Percentiles rank a stretch among this genome's conserved stretches.
These are phyloP conservation scores for Oryza nivara DNA, from an alignment of 176 grass and related monocot genomes.

Conservation along the genomic window DNA sequence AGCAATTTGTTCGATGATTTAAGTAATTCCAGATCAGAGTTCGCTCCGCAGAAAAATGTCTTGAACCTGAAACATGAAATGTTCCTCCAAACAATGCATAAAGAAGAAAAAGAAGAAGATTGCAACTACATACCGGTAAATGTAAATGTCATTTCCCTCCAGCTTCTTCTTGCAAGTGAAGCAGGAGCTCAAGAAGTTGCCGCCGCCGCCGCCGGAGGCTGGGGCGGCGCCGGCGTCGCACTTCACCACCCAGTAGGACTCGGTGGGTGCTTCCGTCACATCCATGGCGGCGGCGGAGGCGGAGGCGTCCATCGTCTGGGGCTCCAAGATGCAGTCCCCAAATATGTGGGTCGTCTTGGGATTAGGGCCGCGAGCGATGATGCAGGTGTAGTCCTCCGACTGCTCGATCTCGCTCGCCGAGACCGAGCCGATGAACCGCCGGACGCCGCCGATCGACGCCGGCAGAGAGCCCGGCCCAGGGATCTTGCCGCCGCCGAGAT, in stretches of 20 bases:
- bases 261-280: constrained; percentile 22
- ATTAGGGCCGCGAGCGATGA: constrained; percentile 87
- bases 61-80: background rate
- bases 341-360: constrained; percentile 95
- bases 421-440: constrained; percentile 53
- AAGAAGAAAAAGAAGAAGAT: background rate
- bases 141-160: constrained; percentile 83
- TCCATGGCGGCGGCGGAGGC: constrained; percentile 15
- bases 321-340: constrained; percentile 85
- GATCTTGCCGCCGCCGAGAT: constrained; percentile 53
- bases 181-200: constrained; percentile 73
- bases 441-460: constrained; percentile 35
- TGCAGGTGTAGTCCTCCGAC: constrained; percentile 98
- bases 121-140: constrained; percentile 70
- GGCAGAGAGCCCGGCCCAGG: constrained; percentile 63
- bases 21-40: background rate
- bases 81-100: constrained; percentile 14
- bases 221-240: background rate
- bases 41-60: background rate
- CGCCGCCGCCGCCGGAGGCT: background rate
- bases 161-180: constrained; percentile 82
- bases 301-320: constrained; percentile 24
- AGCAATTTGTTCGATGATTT: background rate
- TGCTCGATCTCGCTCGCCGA: constrained; percentile 91
- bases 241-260: constrained; percentile 52